Conservation (phyloP, 805 yeast species). For the Sugiyamaella chiloensis region DNA sequence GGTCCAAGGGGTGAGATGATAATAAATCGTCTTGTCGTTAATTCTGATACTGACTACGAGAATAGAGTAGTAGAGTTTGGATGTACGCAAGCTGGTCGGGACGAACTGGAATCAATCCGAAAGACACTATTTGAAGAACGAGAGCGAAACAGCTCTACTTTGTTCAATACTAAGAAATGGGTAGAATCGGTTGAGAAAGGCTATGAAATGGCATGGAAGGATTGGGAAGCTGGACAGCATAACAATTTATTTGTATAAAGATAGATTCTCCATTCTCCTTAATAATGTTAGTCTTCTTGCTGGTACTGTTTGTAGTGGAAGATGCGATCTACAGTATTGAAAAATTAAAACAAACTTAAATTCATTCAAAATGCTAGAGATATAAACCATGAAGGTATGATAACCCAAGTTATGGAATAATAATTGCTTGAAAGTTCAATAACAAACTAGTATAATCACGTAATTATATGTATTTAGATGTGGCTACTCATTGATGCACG, state of each 20-base stretch:
- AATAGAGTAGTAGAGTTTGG: constrained; percentile 26
- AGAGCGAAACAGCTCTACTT: constrained; percentile 14
- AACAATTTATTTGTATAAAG: constrained; percentile 16
- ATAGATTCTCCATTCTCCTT: not conserved
- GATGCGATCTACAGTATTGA: too few species aligned
- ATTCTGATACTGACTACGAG: constrained; percentile 29
- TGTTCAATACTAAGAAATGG: constrained; percentile 31
- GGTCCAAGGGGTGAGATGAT: constrained; percentile 11
- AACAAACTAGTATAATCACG: too few species aligned
- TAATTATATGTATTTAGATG: too few species aligned
- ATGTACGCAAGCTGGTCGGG: constrained; percentile 11
- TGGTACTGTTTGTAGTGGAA: not conserved
- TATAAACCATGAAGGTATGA: too few species aligned
- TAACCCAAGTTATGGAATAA: too few species aligned
- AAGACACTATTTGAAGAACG: constrained; percentile 24
- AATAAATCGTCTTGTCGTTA: constrained; percentile 22
- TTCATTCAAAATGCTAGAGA: too few species aligned
- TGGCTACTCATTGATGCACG: not conserved
- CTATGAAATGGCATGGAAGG: constrained; percentile 28
- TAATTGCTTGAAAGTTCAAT: too few species aligned
- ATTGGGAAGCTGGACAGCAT: constrained; percentile 27
- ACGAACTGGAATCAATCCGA: constrained; percentile 24
- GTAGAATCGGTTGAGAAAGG: constrained; percentile 29
- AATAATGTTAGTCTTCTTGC: not conserved
- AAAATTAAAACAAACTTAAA: not conserved